Percentiles rank a stretch among this genome's conserved stretches.
Conservation (phyloP, 495 filamentous ascomycete species). For the Hypoxylon crocopeplum region DNA sequence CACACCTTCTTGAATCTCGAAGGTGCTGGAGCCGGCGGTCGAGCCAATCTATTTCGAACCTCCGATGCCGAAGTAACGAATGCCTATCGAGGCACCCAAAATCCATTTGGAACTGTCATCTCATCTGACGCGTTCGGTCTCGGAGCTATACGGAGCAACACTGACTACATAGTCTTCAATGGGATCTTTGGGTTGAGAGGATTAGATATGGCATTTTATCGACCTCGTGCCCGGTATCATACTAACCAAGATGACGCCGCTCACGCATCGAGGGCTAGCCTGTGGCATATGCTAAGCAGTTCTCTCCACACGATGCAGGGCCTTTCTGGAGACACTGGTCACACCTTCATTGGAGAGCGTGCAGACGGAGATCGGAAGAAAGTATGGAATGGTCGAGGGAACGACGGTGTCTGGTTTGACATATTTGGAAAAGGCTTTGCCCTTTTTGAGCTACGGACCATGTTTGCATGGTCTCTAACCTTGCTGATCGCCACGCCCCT, state of each 20-base stretch:
- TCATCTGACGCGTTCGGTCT: constrained; percentile 82
- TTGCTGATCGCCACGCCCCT: constrained; percentile 79
- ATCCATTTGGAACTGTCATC: constrained; percentile 86
- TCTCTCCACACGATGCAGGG: constrained; percentile 73
- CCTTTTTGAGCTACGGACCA: constrained; percentile 76
- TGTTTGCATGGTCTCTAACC: constrained; percentile 88
- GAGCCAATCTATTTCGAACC: constrained; percentile 83
- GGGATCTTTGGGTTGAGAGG: constrained; percentile 83
- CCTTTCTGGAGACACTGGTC: constrained; percentile 72
- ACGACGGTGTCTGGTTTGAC: constrained; percentile 90
- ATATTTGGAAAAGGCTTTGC: constrained; percentile 83
- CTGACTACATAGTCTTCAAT: constrained; percentile 88
- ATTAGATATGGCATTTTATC: constrained; percentile 88
- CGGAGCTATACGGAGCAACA: constrained; percentile 80
- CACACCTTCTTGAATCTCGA: constrained; percentile 94
- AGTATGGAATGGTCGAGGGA: constrained; percentile 71
- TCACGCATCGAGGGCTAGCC: constrained; percentile 74
- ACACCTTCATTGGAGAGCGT: constrained; percentile 66
- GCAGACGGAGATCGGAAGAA: constrained; percentile 61
- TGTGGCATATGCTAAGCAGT: constrained; percentile 94
- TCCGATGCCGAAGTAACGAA: constrained; percentile 87
- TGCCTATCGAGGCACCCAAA: constrained; percentile 70
- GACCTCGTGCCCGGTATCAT: constrained; percentile 87
- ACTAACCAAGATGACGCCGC: constrained; percentile 85
- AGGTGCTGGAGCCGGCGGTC: constrained; percentile 91